These are phyloP conservation scores for Lipomyces chichibuensis DNA, from an alignment of 805 yeast species.

Conservation along the genomic window DNA sequence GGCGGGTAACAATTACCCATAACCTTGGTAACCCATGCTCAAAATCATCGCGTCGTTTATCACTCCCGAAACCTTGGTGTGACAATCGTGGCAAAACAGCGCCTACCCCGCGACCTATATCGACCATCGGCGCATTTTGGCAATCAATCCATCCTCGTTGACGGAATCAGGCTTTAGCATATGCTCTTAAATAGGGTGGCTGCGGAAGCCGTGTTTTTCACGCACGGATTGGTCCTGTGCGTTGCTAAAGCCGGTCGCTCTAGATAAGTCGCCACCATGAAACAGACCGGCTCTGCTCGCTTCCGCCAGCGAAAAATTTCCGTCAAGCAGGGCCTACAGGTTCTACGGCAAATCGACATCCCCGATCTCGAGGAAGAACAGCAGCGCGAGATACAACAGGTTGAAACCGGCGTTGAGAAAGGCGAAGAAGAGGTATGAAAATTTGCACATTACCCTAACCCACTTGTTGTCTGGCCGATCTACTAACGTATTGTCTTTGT, in stretches of 20 bases:
- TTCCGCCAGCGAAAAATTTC: constrained; percentile 95
- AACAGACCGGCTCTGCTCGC: constrained; percentile 35
- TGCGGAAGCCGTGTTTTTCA: background rate
- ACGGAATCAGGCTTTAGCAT: background rate
- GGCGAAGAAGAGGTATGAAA: constrained; percentile 74
- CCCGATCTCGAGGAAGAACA: constrained; percentile 76
- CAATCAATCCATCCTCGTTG: background rate
- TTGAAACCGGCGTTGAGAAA: constrained; percentile 97
- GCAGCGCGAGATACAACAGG: constrained; percentile 82
- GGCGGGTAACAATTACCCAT: background rate
- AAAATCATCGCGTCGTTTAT: background rate
- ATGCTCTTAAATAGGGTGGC: background rate
- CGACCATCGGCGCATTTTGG: background rate
- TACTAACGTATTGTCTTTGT: background rate
- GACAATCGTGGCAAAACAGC: background rate
- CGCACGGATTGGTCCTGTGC: background rate
- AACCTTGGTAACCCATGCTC: background rate
- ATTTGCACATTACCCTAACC: constrained; percentile 20
- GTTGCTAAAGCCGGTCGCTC: background rate
- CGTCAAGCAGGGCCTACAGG: constrained; percentile 81
- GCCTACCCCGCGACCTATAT: background rate
- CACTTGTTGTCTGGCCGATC: background rate
- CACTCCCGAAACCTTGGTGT: constrained; percentile 2
- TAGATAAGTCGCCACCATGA: constrained; percentile 22
- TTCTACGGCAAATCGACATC: constrained; percentile 74